Percentiles rank a stretch among this genome's conserved stretches.
phyloP scores from a whole-genome alignment of 441 rosid genomes.

The Gossypium gossypioides region DNA sequence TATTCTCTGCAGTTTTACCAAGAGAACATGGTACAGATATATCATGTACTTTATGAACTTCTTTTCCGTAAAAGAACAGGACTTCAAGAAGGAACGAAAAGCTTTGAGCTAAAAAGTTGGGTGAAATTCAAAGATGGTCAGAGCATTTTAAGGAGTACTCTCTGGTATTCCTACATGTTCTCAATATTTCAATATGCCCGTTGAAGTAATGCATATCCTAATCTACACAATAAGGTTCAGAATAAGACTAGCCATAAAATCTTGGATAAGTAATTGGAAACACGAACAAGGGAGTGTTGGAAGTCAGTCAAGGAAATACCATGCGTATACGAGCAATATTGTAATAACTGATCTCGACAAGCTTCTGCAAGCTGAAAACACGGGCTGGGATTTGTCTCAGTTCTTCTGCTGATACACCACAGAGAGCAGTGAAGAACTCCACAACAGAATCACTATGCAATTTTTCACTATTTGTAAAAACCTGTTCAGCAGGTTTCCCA shows the following conservation, averaged over 20 bases:
- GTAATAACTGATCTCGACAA: constrained; percentile 98
- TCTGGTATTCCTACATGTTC: background rate
- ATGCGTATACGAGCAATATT: constrained; percentile 96
- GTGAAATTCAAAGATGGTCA: background rate
- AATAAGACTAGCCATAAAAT: constrained; percentile 2
- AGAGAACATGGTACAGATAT: background rate
- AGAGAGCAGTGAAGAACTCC: constrained; percentile 95
- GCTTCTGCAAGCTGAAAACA: constrained; percentile 97
- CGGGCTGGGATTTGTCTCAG: constrained; percentile 96
- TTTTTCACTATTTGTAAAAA: constrained; percentile 83
- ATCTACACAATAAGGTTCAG: background rate
- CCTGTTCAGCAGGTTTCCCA: constrained; percentile 93
- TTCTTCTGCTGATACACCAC: constrained; percentile 98
- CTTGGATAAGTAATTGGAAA: constrained; percentile 6
- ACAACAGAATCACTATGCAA: constrained; percentile 88
- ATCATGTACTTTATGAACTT: background rate
- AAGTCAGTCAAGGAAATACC: constrained; percentile 43
- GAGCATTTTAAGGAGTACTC: background rate
- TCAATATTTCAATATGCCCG: background rate
- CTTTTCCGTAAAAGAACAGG: background rate
- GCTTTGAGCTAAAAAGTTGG: background rate
- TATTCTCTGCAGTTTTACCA: background rate
- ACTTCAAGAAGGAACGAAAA: constrained; percentile 2
- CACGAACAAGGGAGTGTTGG: background rate
- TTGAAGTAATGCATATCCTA: background rate